phyloP scores from a whole-genome alignment of 129 eudicot genomes.

The Ambrosia trifida region DNA sequence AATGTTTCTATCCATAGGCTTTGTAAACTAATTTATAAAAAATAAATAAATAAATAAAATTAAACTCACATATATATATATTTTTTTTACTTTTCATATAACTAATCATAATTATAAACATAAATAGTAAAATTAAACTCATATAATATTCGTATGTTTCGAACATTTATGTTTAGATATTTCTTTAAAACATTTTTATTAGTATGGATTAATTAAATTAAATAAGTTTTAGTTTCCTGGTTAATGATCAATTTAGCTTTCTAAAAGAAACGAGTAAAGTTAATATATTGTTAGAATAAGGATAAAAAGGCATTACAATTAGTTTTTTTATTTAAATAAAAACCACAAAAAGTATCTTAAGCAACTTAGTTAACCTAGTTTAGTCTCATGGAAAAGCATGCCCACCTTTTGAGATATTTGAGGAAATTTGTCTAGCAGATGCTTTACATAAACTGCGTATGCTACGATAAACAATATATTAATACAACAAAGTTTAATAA shows the following conservation, averaged over 20 bases:
- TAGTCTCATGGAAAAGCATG: neutral
- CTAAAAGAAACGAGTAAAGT: neutral
- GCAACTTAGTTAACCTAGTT: neutral
- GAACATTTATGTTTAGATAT: no score
- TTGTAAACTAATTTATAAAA: neutral
- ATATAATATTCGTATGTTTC: neutral
- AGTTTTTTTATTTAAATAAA: neutral
- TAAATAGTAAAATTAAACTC: neutral
- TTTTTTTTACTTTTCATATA: neutral
- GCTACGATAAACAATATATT: neutral
- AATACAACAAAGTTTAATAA: neutral
- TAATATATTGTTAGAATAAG: neutral
- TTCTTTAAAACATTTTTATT: no score
- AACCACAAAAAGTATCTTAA: neutral
- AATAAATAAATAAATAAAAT: no score
- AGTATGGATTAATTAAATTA: no score
- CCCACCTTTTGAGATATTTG: constrained; percentile 1
- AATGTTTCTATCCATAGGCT: neutral
- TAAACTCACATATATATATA: no score
- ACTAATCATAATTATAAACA: no score
- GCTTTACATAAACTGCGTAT: neutral
- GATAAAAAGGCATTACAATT: neutral
- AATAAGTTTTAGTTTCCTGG: no score
- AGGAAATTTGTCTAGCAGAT: constrained; percentile 5
- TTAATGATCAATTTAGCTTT: neutral